Evolutionary conservation across 352 stramenopile genomes (phyloP), one percentile per base, ranked within the genome.

Genomic region (Thraustochytrium sp.): DNA sequence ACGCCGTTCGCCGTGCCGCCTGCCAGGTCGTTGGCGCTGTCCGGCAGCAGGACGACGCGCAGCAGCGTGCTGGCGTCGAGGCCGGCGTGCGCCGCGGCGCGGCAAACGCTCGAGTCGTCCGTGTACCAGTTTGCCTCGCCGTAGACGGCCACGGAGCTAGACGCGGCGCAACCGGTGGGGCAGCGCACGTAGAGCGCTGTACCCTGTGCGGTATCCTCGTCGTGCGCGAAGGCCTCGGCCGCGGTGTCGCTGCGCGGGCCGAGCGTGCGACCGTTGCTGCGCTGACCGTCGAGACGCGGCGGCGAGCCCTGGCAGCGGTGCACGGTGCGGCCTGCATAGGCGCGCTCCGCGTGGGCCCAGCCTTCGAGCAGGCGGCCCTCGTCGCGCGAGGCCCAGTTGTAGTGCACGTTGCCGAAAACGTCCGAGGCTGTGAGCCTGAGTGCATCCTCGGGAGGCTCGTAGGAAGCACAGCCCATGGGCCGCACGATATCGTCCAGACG

Each of bases 381-480:
- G 80, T 89, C 77, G 72, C 87, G 90, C 44, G 91, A 88, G 0
- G 87, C 84, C 59, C 91, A 94, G 87, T 97, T 97, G 89, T 98
- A 97, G 76, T 96, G 94, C 34, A 98, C 92, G 82, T 99, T 97
- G 88, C 94, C 90, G 55, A 84, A 85, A 8, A 89, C 85, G 18
- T 93, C 88, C 8, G 94, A 92, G 21, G 88, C 86, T 42, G 93
- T 92, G 11, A 93, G 84, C 62, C 93, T 93, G 13, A 93, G 86
- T 34, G 95, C 90, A 76, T 97, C 95, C 16, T 97, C 90, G 31
- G 93, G 92, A 37, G 91, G 89, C 37, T 98, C 94, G 85, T 98
- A 98, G 13, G 92, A 97, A 3, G 91, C 91, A 86, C 96, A 99
- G 5, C 95, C 94, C 42, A 91, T 96, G 0, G 95, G 95, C 11